Conservation (phyloP, 2,329 filamentous ascomycete species). For the Madurella mycetomatis region DNA sequence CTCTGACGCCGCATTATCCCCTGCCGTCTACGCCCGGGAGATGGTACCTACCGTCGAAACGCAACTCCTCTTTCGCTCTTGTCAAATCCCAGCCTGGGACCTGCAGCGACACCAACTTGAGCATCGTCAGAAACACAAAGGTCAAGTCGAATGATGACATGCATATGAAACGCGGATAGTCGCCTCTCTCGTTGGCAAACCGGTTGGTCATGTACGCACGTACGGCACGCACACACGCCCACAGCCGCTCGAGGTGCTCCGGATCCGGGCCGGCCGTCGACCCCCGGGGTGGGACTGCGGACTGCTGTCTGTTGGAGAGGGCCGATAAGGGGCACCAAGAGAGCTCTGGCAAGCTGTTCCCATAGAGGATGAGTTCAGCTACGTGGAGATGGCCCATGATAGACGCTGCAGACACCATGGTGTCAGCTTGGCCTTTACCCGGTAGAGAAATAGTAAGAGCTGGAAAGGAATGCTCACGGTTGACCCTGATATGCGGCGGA, state of each 20-base stretch:
- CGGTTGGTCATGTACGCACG: slow-evolving; percentile 37
- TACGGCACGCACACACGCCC: slow-evolving; percentile 40
- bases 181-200: slow-evolving; percentile 19
- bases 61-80: slow-evolving; percentile 35
- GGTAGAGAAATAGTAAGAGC: neutral
- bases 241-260: slow-evolving; percentile 44
- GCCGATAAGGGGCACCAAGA: neutral
- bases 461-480: slow-evolving; percentile 16
- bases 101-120: slow-evolving; percentile 44
- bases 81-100: slow-evolving; percentile 44
- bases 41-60: slow-evolving; percentile 24
- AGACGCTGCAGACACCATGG: slow-evolving; percentile 24
- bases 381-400: slow-evolving; percentile 41
- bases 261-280: slow-evolving; percentile 16
- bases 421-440: neutral
- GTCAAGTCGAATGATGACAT: slow-evolving; percentile 45
- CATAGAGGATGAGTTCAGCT: slow-evolving; percentile 45
- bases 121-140: slow-evolving; percentile 42
- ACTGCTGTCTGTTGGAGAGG: neutral
- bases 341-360: slow-evolving; percentile 40
- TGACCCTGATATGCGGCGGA: slow-evolving; percentile 32
- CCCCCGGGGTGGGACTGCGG: slow-evolving; percentile 27
- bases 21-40: neutral
- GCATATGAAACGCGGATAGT: slow-evolving; percentile 39
- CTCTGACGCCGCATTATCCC: neutral